Conservation (phyloP, 805 yeast species). For the Cyberlindnera japonica region DNA sequence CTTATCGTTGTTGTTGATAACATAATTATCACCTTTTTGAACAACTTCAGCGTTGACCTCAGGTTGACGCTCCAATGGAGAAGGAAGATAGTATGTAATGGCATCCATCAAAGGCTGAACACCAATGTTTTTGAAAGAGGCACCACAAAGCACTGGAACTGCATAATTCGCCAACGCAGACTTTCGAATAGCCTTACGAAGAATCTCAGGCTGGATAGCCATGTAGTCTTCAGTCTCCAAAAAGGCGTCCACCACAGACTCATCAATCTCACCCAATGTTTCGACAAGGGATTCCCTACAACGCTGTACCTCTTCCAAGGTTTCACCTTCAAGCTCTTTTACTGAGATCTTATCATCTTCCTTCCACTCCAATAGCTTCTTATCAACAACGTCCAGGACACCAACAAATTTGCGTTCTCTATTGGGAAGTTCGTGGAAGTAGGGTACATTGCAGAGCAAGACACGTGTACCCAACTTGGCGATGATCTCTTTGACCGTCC, state of each 20-base stretch:
- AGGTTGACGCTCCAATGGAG: constrained; percentile 69
- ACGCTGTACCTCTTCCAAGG: constrained; percentile 45
- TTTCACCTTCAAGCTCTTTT: constrained; percentile 36
- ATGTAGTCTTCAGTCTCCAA: constrained; percentile 72
- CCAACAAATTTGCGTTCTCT: constrained; percentile 52
- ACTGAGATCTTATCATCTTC: constrained; percentile 51
- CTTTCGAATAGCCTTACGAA: constrained; percentile 58
- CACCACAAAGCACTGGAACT: constrained; percentile 87
- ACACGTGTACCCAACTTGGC: constrained; percentile 70
- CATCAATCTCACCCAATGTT: constrained; percentile 80
- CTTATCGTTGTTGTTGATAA: constrained; percentile 53
- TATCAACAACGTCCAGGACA: constrained; percentile 68
- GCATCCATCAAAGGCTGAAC: constrained; percentile 93
- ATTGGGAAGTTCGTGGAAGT: constrained; percentile 45
- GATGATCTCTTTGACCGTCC: constrained; percentile 83
- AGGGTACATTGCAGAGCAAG: constrained; percentile 74
- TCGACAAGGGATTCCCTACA: constrained; percentile 79
- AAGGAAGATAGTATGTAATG: constrained; percentile 71
- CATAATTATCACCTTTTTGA: constrained; percentile 42
- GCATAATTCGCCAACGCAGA: constrained; percentile 57
- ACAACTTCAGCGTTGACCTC: constrained; percentile 42
- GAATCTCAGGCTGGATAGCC: constrained; percentile 49
- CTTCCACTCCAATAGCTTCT: constrained; percentile 48
- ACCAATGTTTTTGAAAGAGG: constrained; percentile 89
- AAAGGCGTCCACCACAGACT: constrained; percentile 68